Conservation (phyloP, 306 rosid species). For the Vigna mungo region DNA sequence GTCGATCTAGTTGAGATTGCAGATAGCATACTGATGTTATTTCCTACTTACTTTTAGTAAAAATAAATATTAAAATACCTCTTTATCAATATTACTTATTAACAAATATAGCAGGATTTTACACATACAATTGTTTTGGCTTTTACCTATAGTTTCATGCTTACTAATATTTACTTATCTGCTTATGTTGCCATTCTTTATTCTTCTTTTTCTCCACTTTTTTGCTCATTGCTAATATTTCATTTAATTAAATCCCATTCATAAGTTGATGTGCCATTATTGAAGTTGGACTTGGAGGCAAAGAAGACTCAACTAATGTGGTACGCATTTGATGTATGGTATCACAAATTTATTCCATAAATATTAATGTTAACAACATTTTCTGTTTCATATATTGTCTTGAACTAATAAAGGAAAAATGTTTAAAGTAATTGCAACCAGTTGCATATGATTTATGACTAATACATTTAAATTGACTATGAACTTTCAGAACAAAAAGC, state of each 20-base stretch:
- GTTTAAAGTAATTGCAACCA: background rate
- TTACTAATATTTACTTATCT: conserved; percentile 31
- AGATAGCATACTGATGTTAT: too few species aligned
- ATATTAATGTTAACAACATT: conserved; percentile 8
- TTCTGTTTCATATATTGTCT: conserved; percentile 10
- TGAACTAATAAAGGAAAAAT: conserved; percentile 7
- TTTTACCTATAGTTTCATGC: conserved; percentile 24
- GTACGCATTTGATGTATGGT: conserved; percentile 52
- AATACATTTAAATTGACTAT: conserved; percentile 38
- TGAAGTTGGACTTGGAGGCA: conserved; percentile 86
- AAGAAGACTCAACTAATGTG: conserved; percentile 74
- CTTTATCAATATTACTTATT: too few species aligned
- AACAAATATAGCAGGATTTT: background rate
- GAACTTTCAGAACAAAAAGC: conserved; percentile 64
- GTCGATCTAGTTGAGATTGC: too few species aligned
- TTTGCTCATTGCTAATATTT: conserved; percentile 22
- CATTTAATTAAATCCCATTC: conserved; percentile 31
- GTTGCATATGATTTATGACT: background rate
- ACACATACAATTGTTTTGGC: conserved; percentile 1
- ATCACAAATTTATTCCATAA: conserved; percentile 30
- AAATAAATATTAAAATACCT: too few species aligned
- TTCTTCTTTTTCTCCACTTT: conserved; percentile 12
- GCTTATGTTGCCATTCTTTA: conserved; percentile 7
- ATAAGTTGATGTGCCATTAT: conserved; percentile 78
- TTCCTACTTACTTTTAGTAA: too few species aligned